Percentiles rank a stretch among this genome's conserved stretches.
These are phyloP conservation scores for Erigeron philadelphicus DNA, from an alignment of 140 eudicot species.

Conservation along the genomic window DNA sequence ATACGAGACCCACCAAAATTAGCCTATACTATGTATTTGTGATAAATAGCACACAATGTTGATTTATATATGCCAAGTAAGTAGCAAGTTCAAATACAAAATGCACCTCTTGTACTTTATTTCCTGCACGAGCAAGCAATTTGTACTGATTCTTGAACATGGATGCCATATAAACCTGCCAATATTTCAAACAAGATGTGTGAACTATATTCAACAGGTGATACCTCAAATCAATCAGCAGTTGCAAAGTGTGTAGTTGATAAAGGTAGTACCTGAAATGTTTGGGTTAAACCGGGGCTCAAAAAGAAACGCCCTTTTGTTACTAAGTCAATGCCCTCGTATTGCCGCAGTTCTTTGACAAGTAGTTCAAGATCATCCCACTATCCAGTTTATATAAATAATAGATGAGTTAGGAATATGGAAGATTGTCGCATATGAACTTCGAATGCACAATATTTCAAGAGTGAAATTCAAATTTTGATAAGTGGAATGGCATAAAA, in stretches of 20 bases:
- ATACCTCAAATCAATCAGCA: neutral
- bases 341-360: slow-evolving; percentile 51
- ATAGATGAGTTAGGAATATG: slow-evolving; percentile 11
- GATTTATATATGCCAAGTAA: neutral
- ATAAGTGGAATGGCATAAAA: slow-evolving; percentile 10
- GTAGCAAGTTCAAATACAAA: slow-evolving; percentile 13
- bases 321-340: slow-evolving; percentile 65
- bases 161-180: slow-evolving; percentile 89
- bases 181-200: neutral
- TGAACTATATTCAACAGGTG: slow-evolving; percentile 1
- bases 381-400: slow-evolving; percentile 32
- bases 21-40: too few relatives aligned
- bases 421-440: neutral
- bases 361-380: slow-evolving; percentile 78
- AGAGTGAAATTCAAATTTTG: neutral
- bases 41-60: neutral
- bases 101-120: slow-evolving; percentile 79
- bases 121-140: slow-evolving; percentile 87
- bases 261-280: slow-evolving; percentile 57
- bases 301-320: slow-evolving; percentile 76
- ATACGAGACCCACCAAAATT: neutral
- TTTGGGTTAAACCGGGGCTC: slow-evolving; percentile 83
- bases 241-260: neutral
- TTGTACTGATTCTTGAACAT: slow-evolving; percentile 79
- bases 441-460: slow-evolving; percentile 13